Evolutionary conservation across 1,284 basidiomycete genomes (phyloP).

Genomic region (Sparassis latifolia): DNA sequence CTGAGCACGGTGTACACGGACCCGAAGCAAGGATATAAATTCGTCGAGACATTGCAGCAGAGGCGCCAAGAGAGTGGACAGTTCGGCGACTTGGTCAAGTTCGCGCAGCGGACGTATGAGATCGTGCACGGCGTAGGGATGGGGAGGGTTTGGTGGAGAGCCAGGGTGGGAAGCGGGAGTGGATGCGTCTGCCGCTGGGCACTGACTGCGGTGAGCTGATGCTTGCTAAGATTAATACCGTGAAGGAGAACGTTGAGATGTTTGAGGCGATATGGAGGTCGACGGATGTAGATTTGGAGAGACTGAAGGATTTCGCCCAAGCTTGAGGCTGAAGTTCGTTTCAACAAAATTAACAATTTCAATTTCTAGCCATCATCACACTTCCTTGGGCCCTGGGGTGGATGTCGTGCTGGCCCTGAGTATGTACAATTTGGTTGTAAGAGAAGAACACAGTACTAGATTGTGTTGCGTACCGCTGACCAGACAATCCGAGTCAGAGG

Average conservation of each 20-base stretch:
- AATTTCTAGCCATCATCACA: no score
- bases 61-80: neutral
- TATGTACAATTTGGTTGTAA: no score
- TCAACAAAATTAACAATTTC: no score
- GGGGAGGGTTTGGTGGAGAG: neutral
- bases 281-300: neutral
- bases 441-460: no score
- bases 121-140: conserved; percentile 11
- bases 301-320: neutral
- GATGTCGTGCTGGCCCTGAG: no score
- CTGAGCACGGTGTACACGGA: no score
- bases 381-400: no score
- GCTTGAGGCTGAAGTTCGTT: no score
- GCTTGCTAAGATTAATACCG: neutral
- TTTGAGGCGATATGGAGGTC: neutral
- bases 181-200: conserved; percentile 16
- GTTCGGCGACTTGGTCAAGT: neutral
- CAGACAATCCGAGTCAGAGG: no score
- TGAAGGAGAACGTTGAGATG: conserved; percentile 2
- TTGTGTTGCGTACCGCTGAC: no score
- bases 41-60: no score
- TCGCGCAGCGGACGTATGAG: conserved; percentile 17
- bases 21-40: no score
- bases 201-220: conserved; percentile 8
- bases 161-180: conserved; percentile 6